Conservation (phyloP, 2,329 filamentous ascomycete species). For the Ophiostoma ips region DNA sequence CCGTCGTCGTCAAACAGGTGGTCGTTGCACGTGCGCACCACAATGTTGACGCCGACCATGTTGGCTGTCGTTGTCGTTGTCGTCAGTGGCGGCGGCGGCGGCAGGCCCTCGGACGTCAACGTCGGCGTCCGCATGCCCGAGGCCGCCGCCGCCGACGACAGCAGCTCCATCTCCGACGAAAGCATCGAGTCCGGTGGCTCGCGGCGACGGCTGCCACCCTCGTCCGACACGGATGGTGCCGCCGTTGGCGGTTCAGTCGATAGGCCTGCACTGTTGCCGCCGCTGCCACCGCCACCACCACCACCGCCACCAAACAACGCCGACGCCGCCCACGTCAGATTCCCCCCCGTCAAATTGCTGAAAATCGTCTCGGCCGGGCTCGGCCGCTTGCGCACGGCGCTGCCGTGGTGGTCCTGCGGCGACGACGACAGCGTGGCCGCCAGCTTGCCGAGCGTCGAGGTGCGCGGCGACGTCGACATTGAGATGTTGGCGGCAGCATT, state of each 20-base stretch:
- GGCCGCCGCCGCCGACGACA: too few relatives aligned
- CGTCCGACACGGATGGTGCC: conserved; percentile 39
- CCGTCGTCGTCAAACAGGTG: conserved; percentile 55
- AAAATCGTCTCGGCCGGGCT: conserved; percentile 50
- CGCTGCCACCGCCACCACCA: neutral
- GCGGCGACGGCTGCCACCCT: conserved; percentile 31
- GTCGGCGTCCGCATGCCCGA: conserved; percentile 14
- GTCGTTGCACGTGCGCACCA: conserved; percentile 44
- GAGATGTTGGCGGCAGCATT: too few relatives aligned
- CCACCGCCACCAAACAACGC: conserved; percentile 22
- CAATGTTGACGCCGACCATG: conserved; percentile 36
- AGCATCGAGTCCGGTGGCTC: conserved; percentile 22
- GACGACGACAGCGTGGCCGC: conserved; percentile 22
- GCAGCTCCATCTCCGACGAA: neutral
- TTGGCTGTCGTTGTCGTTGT: conserved; percentile 16
- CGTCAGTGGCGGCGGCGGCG: neutral
- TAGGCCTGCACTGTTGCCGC: conserved; percentile 8
- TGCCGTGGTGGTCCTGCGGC: conserved; percentile 20
- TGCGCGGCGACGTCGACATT: conserved; percentile 9
- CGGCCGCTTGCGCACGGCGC: conserved; percentile 31
- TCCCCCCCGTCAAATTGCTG: conserved; percentile 37
- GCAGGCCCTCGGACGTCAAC: too few relatives aligned
- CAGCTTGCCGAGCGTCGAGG: conserved; percentile 1
- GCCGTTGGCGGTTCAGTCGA: conserved; percentile 31
- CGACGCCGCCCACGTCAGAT: conserved; percentile 36